A percentile compares a stretch with the other conserved stretches of the same genome.
Conservation (phyloP, 2,329 filamentous ascomycete genomes). For the Cladosporium sp. region DNA sequence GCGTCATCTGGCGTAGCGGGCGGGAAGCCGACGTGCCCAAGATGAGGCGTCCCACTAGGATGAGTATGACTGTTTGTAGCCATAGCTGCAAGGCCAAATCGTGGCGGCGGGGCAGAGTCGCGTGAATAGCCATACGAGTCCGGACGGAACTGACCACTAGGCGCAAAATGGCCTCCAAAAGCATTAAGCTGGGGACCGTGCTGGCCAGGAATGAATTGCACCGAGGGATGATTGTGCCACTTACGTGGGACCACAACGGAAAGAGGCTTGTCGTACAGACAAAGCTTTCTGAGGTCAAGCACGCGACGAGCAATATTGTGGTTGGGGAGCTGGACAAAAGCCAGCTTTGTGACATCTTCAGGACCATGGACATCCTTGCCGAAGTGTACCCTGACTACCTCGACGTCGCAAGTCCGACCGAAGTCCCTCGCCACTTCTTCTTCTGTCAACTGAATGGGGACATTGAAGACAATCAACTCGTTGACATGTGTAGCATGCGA, state of each 20-base stretch:
- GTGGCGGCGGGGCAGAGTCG: not conserved
- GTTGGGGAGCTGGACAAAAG: constrained; percentile 1
- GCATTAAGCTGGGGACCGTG: not conserved
- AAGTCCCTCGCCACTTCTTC: constrained; percentile 3
- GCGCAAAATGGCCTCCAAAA: not conserved
- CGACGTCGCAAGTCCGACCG: not conserved
- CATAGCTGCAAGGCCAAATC: not conserved
- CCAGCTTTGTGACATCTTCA: not conserved
- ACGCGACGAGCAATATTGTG: constrained; percentile 15
- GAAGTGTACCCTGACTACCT: not conserved
- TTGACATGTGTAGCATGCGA: constrained; percentile 18
- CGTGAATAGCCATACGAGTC: not conserved
- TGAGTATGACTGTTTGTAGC: too few relatives aligned
- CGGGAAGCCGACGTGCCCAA: not conserved
- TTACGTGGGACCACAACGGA: not conserved
- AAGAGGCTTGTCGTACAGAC: constrained; percentile 13
- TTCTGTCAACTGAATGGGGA: not conserved
- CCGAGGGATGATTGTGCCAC: not conserved
- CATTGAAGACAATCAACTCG: constrained; percentile 21
- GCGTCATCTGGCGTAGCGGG: not conserved
- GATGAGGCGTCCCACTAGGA: not conserved
- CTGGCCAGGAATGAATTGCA: not conserved
- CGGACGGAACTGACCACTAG: not conserved
- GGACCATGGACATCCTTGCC: not conserved
- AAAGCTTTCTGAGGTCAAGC: constrained; percentile 22